Percentiles rank a stretch among this genome's conserved stretches.
phyloP scores from a whole-genome alignment of 345 rosid genomes.

The Erysimum cheiranthoides region DNA sequence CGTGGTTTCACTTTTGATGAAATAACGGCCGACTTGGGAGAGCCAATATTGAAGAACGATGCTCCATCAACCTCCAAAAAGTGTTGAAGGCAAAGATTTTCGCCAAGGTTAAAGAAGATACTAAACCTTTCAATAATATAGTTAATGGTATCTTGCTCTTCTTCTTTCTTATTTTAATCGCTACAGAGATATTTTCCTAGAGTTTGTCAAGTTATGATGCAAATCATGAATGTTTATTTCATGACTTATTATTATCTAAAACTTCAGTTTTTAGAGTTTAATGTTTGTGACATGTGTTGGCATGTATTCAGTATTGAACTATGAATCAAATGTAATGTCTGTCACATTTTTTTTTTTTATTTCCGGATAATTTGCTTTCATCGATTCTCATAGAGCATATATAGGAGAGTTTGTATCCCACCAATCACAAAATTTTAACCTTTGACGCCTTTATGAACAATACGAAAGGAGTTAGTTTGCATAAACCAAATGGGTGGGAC shows the following conservation, averaged over 20 bases:
- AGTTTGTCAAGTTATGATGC: neutral
- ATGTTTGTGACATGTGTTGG: neutral
- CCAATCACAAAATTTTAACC: neutral
- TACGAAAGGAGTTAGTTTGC: neutral
- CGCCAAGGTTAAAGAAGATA: neutral
- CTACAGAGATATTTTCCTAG: neutral
- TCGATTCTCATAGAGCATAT: neutral
- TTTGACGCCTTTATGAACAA: neutral
- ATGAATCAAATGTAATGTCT: neutral
- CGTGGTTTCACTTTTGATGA: slow-evolving; percentile 19
- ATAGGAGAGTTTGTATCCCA: neutral
- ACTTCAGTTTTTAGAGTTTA: neutral
- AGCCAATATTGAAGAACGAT: neutral
- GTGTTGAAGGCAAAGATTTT: neutral
- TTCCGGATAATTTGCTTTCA: neutral
- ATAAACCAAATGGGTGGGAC: neutral
- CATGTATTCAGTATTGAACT: neutral
- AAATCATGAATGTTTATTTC: neutral
- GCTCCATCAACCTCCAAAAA: neutral
- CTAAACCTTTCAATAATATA: neutral
- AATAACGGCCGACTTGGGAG: neutral
- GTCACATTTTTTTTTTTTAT: neutral
- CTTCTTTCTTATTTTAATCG: no score
- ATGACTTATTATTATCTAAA: neutral
- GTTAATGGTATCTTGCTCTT: neutral